These are phyloP conservation scores for Aspergillus flavus DNA, from an alignment of 2,329 filamentous ascomycete genomes.

Conservation along the genomic window DNA sequence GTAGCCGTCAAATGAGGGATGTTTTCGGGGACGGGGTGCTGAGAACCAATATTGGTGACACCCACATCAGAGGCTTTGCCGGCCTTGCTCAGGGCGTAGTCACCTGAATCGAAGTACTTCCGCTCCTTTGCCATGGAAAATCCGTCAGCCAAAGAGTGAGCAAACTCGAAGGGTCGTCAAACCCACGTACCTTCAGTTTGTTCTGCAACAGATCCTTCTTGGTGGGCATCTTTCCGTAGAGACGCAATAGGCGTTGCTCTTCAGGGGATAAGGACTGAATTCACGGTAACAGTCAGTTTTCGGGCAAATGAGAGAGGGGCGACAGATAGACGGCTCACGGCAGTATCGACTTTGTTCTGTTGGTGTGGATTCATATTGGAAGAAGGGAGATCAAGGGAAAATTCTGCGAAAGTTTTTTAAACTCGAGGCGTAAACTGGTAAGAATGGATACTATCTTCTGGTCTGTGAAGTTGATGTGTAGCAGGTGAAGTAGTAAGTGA, in stretches of 20 bases:
- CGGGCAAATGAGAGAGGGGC: not conserved
- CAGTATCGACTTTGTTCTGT: slow-evolving; percentile 98
- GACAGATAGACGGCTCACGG: slow-evolving; percentile 62
- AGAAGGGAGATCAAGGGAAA: not conserved
- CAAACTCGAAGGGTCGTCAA: not conserved
- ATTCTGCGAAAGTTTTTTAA: not conserved
- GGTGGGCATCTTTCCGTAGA: slow-evolving; percentile 96
- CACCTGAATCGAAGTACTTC: slow-evolving; percentile 97
- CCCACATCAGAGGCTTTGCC: slow-evolving; percentile 94
- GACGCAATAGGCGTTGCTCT: slow-evolving; percentile 92
- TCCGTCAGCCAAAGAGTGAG: not conserved
- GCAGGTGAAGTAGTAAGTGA: not conserved
- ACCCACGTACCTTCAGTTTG: slow-evolving; percentile 73
- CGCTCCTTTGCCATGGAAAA: slow-evolving; percentile 64
- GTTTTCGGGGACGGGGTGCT: slow-evolving; percentile 93
- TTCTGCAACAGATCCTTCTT: slow-evolving; percentile 97
- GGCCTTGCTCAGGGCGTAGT: slow-evolving; percentile 95
- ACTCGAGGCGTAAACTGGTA: not conserved
- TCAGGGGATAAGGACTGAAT: slow-evolving; percentile 83
- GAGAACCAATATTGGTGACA: slow-evolving; percentile 88
- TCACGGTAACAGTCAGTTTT: slow-evolving; percentile 14
- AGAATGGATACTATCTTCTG: not conserved
- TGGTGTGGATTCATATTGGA: slow-evolving; percentile 87
- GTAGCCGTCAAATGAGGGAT: slow-evolving; percentile 85
- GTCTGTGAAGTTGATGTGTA: not conserved